A percentile compares a stretch with the other conserved stretches of the same genome.
phyloP scores from a whole-genome alignment of 1,139 yeast species.

The Saccharomyces hybrid region DNA sequence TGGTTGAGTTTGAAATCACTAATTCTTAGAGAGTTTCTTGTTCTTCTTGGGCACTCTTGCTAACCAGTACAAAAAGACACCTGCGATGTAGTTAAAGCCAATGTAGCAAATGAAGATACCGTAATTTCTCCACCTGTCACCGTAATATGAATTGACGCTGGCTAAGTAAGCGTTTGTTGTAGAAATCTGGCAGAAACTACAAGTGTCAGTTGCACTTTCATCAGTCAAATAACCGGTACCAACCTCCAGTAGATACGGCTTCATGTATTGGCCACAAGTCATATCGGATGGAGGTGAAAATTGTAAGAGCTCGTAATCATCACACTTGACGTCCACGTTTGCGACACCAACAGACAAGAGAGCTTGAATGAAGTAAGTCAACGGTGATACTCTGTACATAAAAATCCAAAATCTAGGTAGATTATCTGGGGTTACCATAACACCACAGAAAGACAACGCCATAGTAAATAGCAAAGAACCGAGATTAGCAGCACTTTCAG shows the following conservation, averaged over 20 bases:
- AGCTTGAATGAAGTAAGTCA: slow-evolving; percentile 48
- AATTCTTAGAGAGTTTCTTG: slow-evolving; percentile 7
- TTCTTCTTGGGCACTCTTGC: slow-evolving; percentile 57
- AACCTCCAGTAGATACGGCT: slow-evolving; percentile 36
- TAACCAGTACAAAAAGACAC: slow-evolving; percentile 58
- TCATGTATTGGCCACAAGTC: slow-evolving; percentile 48
- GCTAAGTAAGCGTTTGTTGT: slow-evolving; percentile 45
- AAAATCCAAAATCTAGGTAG: slow-evolving; percentile 54
- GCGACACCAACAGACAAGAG: slow-evolving; percentile 48
- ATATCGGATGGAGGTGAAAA: slow-evolving; percentile 41
- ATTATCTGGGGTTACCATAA: slow-evolving; percentile 48
- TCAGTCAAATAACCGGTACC: slow-evolving; percentile 49
- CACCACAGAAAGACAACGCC: slow-evolving; percentile 74
- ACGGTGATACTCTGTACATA: slow-evolving; percentile 55
- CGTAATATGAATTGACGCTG: slow-evolving; percentile 37
- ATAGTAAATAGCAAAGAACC: slow-evolving; percentile 55
- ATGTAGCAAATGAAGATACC: slow-evolving; percentile 42
- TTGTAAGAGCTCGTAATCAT: slow-evolving; percentile 38
- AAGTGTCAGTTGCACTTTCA: slow-evolving; percentile 36
- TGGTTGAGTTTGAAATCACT: neutral
- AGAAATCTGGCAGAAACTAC: slow-evolving; percentile 44
- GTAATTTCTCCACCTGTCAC: slow-evolving; percentile 55
- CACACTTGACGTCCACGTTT: slow-evolving; percentile 40
- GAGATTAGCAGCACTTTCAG: slow-evolving; percentile 64
- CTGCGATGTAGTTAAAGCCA: slow-evolving; percentile 43